Conservation (phyloP, 1,284 basidiomycete species). For the Volvariella volvacea region DNA sequence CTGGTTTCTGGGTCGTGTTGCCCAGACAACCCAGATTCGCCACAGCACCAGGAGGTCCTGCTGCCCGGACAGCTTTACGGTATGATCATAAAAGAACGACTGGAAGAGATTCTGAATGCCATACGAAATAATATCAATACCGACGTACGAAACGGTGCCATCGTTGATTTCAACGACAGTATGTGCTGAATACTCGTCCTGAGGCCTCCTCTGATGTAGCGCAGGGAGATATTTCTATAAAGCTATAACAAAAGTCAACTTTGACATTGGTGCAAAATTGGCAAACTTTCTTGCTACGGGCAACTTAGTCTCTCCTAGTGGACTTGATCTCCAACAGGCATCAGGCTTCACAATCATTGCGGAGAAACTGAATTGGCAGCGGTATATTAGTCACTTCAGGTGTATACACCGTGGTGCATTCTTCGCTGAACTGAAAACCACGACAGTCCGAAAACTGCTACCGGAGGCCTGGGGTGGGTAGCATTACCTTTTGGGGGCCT, state of each 20-base stretch:
- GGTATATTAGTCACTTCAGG: slow-evolving; percentile 97
- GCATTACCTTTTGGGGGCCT: neutral
- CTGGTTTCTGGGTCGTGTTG: slow-evolving; percentile 89
- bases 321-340: slow-evolving; percentile 95
- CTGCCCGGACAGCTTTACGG: slow-evolving; percentile 91
- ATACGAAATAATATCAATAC: slow-evolving; percentile 68
- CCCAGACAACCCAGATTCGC: slow-evolving; percentile 97
- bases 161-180: slow-evolving; percentile 86
- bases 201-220: neutral
- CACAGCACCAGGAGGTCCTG: slow-evolving; percentile 97
- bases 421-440: slow-evolving; percentile 99
- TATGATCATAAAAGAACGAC: slow-evolving; percentile 97
- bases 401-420: slow-evolving; percentile 99
- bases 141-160: slow-evolving; percentile 73
- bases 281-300: slow-evolving; percentile 97
- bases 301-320: slow-evolving; percentile 91
- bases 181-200: slow-evolving; percentile 20
- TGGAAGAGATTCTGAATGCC: slow-evolving; percentile 84
- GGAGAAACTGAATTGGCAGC: slow-evolving; percentile 98
- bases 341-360: slow-evolving; percentile 98
- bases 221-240: slow-evolving; percentile 81
- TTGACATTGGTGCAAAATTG: slow-evolving; percentile 88
- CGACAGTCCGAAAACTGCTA: slow-evolving; percentile 92
- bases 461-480: slow-evolving; percentile 94
- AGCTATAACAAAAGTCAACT: slow-evolving; percentile 75